Evolutionary conservation across 306 rosid species (phyloP).

Genomic region (Vicia faba): DNA sequence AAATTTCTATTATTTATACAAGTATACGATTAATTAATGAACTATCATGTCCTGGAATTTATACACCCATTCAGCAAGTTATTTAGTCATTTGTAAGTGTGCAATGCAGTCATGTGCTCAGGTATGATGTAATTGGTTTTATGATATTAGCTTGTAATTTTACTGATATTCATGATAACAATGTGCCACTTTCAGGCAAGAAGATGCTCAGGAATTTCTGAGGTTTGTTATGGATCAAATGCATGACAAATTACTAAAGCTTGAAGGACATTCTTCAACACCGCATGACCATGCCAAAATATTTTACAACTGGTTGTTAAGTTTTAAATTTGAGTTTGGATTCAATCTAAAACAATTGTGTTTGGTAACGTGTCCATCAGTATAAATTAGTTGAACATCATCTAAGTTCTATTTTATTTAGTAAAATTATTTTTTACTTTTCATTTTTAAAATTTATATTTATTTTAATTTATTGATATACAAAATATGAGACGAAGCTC

Average conservation of each 20-base stretch:
- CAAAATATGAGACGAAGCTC: too few species aligned
- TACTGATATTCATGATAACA: slow-evolving; percentile 26
- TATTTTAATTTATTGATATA: too few species aligned
- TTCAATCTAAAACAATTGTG: too few species aligned
- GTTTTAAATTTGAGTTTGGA: too few species aligned
- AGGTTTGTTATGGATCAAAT: slow-evolving; percentile 89
- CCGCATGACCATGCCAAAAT: too few species aligned
- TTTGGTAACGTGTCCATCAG: too few species aligned
- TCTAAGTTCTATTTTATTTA: too few species aligned
- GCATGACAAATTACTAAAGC: slow-evolving; percentile 83
- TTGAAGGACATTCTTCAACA: slow-evolving; percentile 62
- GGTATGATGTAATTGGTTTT: slow-evolving; percentile 8
- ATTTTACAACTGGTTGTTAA: too few species aligned
- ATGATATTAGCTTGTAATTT: slow-evolving; percentile 12
- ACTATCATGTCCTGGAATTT: slow-evolving; percentile 4
- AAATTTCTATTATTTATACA: slow-evolving; percentile 14
- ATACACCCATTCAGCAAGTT: slow-evolving; percentile 1
- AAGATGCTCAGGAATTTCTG: slow-evolving; percentile 96
- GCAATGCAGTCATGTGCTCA: slow-evolving; percentile 24
- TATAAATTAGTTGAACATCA: too few species aligned
- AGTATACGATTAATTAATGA: background rate
- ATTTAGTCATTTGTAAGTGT: slow-evolving; percentile 10
- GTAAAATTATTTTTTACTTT: too few species aligned
- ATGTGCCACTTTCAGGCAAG: slow-evolving; percentile 67
- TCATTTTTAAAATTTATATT: too few species aligned